Base-by-base conservation (phyloP, 306 rosid species). In the Potentilla sterilis region DNA sequence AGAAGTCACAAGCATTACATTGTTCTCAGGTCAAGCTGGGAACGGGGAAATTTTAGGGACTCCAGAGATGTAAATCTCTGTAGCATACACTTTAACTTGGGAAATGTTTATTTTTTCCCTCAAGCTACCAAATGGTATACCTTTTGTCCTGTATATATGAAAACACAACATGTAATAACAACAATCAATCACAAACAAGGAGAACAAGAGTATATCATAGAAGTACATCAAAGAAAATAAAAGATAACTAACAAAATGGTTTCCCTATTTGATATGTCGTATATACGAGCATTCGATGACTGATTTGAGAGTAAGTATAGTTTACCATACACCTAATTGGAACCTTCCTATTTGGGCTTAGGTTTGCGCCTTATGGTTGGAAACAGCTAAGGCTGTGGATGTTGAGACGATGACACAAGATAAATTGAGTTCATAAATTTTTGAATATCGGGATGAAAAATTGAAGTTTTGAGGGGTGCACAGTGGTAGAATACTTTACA, bases 1-100 rank as follows among this genome's bases (percentile, higher is more conserved):
- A 16, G 40, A 24, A 70, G 19, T 8, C 59, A 70, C 74, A 70
- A 32, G 38, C 13, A 35, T 74, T 74, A 74, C 34, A 16, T n/a
- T 44, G 16, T 59, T 7, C 61, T 74, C 55, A 9, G 21, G 37
- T 2, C 14, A 44, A 74, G 47, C 42, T 62, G 62, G 78, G 42
- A 46, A 22, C 42, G 12, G 32, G 55, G 41, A 58, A 65, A 14
- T 13, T 43, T 2, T 15, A 16, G 7, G 28, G 37, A 46, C 43
- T 32, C 48, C 24, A 6, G 13, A 74, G 64, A 43, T 59, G 41
- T 46, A 13, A 73, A 46, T 22, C 43, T 46, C 55, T 15, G 14
- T 40, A 47, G 21, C 18, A 24, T 19, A 52, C 51, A 41, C 16
- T 14, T 40, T 6, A 57, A 73, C 15, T 42, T 73, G 42, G 28